phyloP scores from a whole-genome alignment of 2,329 filamentous ascomycete species.

The Anthostomella pinea region DNA sequence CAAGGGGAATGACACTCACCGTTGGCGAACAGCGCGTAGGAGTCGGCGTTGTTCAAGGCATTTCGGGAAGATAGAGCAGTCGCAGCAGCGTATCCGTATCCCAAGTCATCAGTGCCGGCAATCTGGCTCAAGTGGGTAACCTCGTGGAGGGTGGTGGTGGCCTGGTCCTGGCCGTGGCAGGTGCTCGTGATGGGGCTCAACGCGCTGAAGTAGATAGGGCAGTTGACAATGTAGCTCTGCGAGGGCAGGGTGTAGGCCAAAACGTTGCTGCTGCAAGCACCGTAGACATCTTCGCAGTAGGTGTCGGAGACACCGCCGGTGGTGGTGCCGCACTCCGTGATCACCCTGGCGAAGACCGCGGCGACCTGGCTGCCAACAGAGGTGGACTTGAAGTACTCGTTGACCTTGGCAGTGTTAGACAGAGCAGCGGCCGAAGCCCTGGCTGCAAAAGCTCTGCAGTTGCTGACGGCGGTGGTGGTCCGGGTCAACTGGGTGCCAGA shows the following conservation, averaged over 20 bases:
- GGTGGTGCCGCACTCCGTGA: conserved; percentile 52
- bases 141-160: conserved; percentile 64
- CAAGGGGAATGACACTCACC: conserved; percentile 21
- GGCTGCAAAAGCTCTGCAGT: conserved; percentile 52
- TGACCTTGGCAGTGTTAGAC: conserved; percentile 60
- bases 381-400: conserved; percentile 60
- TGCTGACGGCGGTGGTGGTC: conserved; percentile 49
- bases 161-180: conserved; percentile 65
- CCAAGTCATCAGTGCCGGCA: conserved; percentile 58
- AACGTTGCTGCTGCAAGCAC: conserved; percentile 48
- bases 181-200: conserved; percentile 46
- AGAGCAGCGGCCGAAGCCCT: conserved; percentile 51
- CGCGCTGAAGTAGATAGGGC: conserved; percentile 55
- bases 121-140: conserved; percentile 57
- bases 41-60: conserved; percentile 64
- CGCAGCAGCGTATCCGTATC: conserved; percentile 54
- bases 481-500: conserved; percentile 43
- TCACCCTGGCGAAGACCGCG: conserved; percentile 37
- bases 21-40: conserved; percentile 48
- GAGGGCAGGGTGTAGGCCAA: conserved; percentile 61
- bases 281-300: conserved; percentile 58
- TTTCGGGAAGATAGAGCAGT: conserved; percentile 42
- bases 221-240: conserved; percentile 57
- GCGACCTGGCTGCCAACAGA: conserved; percentile 41
- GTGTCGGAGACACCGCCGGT: conserved; percentile 47